These are phyloP conservation scores for Dentipellis sp. DNA, from an alignment of 768 basidiomycete species.

Conservation along the genomic window DNA sequence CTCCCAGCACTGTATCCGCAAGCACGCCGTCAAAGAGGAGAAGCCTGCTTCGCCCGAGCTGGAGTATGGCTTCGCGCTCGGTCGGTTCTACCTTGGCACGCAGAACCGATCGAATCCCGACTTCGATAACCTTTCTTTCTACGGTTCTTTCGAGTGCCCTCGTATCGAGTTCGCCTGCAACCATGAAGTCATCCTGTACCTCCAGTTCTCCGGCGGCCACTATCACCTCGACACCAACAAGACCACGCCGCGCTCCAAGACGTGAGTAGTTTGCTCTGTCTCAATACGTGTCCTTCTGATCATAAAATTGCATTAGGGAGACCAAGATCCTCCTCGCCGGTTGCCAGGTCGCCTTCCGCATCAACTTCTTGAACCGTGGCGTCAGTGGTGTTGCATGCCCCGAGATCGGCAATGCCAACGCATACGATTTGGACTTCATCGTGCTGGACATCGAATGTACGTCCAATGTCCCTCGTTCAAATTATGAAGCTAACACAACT, in stretches of 20 bases:
- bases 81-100: background rate
- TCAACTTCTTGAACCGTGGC: background rate
- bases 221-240: conserved; percentile 8
- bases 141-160: conserved; percentile 10
- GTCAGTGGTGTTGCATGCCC: background rate
- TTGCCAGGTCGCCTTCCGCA: background rate
- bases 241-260: background rate
- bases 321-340: background rate
- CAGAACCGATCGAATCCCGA: too few relatives aligned
- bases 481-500: too few relatives aligned
- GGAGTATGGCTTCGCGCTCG: background rate
- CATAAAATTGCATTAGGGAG: background rate
- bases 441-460: background rate
- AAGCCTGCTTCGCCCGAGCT: conserved; percentile 4
- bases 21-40: conserved; percentile 9
- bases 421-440: background rate
- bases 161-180: conserved; percentile 15
- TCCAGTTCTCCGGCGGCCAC: conserved; percentile 12
- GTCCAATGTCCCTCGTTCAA: too few relatives aligned
- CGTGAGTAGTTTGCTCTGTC: too few relatives aligned
- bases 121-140: conserved; percentile 8
- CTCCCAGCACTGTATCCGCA: conserved; percentile 11
- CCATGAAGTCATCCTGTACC: conserved; percentile 13
- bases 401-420: background rate
- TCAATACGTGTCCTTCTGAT: background rate